Evolutionary conservation across 257 asterid genomes (phyloP).

Genomic region (Anisodus acutangulus): DNA sequence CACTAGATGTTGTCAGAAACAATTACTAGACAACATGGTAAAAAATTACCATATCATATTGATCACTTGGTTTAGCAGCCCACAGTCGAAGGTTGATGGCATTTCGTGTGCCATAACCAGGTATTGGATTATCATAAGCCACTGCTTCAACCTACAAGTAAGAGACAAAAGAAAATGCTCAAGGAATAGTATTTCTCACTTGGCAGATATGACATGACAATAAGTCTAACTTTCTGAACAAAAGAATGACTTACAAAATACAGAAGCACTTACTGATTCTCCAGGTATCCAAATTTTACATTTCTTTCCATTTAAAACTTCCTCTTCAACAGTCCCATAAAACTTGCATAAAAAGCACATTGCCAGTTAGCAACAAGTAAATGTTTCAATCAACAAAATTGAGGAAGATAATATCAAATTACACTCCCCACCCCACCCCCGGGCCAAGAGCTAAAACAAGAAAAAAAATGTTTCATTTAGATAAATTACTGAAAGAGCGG

Average conservation of each 20-base stretch:
- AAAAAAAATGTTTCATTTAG: background rate
- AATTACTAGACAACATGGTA: conserved; percentile 17
- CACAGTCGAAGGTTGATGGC: conserved; percentile 59
- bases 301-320: conserved; percentile 46
- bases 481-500: conserved; percentile 26
- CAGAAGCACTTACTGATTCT: conserved; percentile 51
- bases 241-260: conserved; percentile 5
- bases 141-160: conserved; percentile 54
- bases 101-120: conserved; percentile 60
- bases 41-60: conserved; percentile 54
- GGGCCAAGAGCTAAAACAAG: background rate
- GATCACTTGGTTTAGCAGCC: conserved; percentile 67
- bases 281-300: conserved; percentile 55
- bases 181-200: background rate
- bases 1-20: background rate
- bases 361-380: conserved; percentile 30
- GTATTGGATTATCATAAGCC: conserved; percentile 61
- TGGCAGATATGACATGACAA: background rate
- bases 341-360: conserved; percentile 38
- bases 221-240: conserved; percentile 2
- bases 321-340: conserved; percentile 55
- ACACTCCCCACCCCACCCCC: background rate
- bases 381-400: conserved; percentile 31
- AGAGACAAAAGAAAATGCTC: conserved; percentile 23
- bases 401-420: conserved; percentile 14